Conservation (phyloP, 345 rosid genomes). For the Boechera stricta region DNA sequence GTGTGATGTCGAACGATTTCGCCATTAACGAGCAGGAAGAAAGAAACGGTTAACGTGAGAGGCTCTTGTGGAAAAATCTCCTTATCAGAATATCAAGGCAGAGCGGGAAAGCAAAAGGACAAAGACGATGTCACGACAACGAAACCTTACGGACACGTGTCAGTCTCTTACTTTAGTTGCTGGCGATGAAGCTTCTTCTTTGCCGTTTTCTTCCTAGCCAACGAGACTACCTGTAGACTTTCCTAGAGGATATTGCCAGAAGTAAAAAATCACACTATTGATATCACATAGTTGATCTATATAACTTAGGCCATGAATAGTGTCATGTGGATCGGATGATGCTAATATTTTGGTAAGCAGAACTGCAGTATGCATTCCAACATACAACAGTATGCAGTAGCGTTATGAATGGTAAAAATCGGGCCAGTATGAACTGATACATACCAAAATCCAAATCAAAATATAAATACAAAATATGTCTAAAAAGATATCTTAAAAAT, state of each 20-base stretch:
- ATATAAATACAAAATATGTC: too few species aligned
- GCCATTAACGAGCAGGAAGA: conserved; percentile 35
- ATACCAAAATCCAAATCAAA: too few species aligned
- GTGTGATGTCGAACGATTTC: conserved; percentile 11
- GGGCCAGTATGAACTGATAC: too few species aligned
- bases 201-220: conserved; percentile 32
- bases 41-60: conserved; percentile 11
- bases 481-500: too few species aligned
- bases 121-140: conserved; percentile 29
- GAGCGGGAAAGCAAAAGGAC: conserved; percentile 51
- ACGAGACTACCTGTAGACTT: conserved; percentile 26
- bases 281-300: too few species aligned
- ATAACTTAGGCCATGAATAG: too few species aligned
- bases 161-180: not conserved
- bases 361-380: too few species aligned
- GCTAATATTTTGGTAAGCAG: too few species aligned
- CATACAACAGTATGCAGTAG: too few species aligned
- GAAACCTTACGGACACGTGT: conserved; percentile 39
- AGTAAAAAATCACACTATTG: too few species aligned
- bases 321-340: too few species aligned
- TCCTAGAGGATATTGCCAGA: not conserved
- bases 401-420: too few species aligned
- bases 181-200: not conserved
- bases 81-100: conserved; percentile 25
- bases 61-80: not conserved